Evolutionary conservation across 345 rosid genomes (phyloP).

Genomic region (Salix arbutifolia): DNA sequence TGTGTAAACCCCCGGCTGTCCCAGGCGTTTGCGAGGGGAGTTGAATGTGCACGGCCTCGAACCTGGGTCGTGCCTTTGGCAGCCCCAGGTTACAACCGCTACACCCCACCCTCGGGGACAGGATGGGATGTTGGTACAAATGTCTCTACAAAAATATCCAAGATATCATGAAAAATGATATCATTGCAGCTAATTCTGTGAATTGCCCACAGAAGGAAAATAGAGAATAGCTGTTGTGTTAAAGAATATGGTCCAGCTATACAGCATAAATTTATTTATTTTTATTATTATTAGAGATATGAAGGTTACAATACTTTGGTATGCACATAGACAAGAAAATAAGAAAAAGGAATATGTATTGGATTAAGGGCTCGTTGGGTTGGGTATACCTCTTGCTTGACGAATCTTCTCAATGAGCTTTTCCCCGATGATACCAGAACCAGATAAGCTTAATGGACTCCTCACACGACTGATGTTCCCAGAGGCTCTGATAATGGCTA

Average conservation of each 20-base stretch:
- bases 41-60: no score
- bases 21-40: no score
- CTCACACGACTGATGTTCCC: constrained; percentile 85
- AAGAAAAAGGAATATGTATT: not conserved
- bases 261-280: not conserved
- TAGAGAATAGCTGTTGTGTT: not conserved
- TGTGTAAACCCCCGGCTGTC: no score
- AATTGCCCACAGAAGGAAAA: no score
- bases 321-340: not conserved
- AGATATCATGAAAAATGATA: no score
- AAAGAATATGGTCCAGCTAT: not conserved
- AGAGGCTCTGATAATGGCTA: constrained; percentile 88
- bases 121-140: no score
- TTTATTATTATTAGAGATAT: not conserved
- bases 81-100: no score
- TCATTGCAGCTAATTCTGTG: no score
- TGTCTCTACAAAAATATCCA: no score
- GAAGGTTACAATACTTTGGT: not conserved
- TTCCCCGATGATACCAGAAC: constrained; percentile 72
- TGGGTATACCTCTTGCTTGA: constrained; percentile 61
- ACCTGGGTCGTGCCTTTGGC: no score
- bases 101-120: no score
- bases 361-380: not conserved
- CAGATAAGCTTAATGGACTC: constrained; percentile 59
- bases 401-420: constrained; percentile 85